Conservation (phyloP, 2,329 filamentous ascomycete genomes). For the Ascochyta lentis region DNA sequence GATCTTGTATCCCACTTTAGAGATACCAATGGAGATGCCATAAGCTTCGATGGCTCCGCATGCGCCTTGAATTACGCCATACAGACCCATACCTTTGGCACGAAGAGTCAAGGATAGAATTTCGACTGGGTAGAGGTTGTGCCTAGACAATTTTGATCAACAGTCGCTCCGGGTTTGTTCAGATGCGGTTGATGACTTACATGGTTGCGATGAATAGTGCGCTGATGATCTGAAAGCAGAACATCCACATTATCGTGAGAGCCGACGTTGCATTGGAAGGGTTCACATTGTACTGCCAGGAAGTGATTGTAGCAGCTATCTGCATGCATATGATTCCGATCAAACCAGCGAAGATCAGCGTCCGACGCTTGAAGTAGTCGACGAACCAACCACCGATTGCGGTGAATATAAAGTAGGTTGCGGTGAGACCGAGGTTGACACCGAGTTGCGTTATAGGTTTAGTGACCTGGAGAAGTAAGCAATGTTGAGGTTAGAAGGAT, state of each 20-base stretch:
- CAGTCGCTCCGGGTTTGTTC: neutral
- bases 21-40: conserved; percentile 57
- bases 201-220: conserved; percentile 56
- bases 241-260: conserved; percentile 57
- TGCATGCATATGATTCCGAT: conserved; percentile 55
- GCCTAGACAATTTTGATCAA: conserved; percentile 18
- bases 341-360: conserved; percentile 55
- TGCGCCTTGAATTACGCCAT: conserved; percentile 54
- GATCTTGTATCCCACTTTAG: conserved; percentile 58
- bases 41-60: conserved; percentile 55
- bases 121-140: conserved; percentile 57
- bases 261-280: conserved; percentile 43
- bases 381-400: conserved; percentile 51
- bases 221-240: conserved; percentile 57
- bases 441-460: conserved; percentile 50
- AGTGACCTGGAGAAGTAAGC: conserved; percentile 32
- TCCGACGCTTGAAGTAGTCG: conserved; percentile 53
- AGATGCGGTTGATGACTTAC: conserved; percentile 13
- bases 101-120: conserved; percentile 54
- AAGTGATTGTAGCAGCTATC: conserved; percentile 56
- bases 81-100: conserved; percentile 53
- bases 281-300: conserved; percentile 53
- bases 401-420: conserved; percentile 57
- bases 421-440: conserved; percentile 54
- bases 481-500: neutral